phyloP scores from a whole-genome alignment of 2,329 filamentous ascomycete genomes.

The Cordyceps cateniannulata region DNA sequence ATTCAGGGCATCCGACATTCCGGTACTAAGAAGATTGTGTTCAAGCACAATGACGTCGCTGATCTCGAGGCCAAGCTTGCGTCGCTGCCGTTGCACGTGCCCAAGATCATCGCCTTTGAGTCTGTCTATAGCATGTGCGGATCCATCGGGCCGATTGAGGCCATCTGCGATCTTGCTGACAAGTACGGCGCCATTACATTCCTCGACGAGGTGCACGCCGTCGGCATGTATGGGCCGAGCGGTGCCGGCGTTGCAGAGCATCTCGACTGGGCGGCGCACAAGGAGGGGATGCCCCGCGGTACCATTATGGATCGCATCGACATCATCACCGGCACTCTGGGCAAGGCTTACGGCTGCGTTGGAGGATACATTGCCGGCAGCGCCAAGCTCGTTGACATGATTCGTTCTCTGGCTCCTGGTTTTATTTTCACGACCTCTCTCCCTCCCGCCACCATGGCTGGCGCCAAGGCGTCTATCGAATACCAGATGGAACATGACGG shows the following conservation, averaged over 20 bases:
- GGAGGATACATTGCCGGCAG: constrained; percentile 96
- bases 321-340: constrained; percentile 94
- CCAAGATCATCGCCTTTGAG: constrained; percentile 98
- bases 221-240: constrained; percentile 96
- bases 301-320: constrained; percentile 94
- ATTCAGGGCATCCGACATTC: constrained; percentile 98
- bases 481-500: constrained; percentile 83
- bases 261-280: constrained; percentile 85
- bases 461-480: constrained; percentile 83
- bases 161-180: constrained; percentile 91
- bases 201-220: constrained; percentile 95
- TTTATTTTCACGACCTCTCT: constrained; percentile 99
- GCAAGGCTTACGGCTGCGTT: constrained; percentile 96
- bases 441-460: constrained; percentile 94
- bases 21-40: constrained; percentile 93
- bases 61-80: constrained; percentile 91
- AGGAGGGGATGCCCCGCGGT: constrained; percentile 64
- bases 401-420: constrained; percentile 88
- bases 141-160: constrained; percentile 90
- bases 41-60: constrained; percentile 95
- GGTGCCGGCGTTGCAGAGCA: constrained; percentile 97
- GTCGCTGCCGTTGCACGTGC: constrained; percentile 73
- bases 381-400: constrained; percentile 77
- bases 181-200: constrained; percentile 98
- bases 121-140: constrained; percentile 99